Evolutionary conservation across 2,329 filamentous ascomycete species (phyloP), one percentile per base, ranked within the genome.

Genomic region (Tothia fuscella): DNA sequence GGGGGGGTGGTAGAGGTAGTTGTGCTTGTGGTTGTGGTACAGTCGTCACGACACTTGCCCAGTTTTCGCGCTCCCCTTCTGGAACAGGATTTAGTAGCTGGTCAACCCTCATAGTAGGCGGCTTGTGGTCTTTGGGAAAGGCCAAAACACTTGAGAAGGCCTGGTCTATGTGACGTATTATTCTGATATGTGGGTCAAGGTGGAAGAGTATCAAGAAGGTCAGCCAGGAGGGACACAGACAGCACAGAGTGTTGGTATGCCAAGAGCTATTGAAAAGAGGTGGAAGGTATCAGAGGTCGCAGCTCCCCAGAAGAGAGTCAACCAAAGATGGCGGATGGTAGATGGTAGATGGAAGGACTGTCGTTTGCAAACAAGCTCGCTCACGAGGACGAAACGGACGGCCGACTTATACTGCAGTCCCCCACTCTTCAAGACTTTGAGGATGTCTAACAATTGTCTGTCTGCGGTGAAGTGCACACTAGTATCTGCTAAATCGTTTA

Each of bases 51-150:
- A 9, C 10, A 12, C 10, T 17, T 35, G 16, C 17, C 32, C 10
- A 12, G 9, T 17, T 16, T 16, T 9, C 16, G 10, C 10, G 10
- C 32, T 38, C 7, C 35, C 26, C 35, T 22, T 6, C 13, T 6
- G 37, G 22, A 22, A 31, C 21, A 21, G 41, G 41, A 33, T 43
- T 43, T 13, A 43, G 41, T n/a, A 43, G 33, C 16, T 43, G 32
- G 28, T 43, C 32, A 19, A 43, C 34, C 32, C 38, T 43, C 41
- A 43, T 43, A 24, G 10, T 38, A 16, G n/a, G n/a, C n/a, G n/a
- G n/a, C n/a, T n/a, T n/a, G n/a, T n/a, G n/a, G n/a, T n/a, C n/a
- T n/a, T n/a, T n/a, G n/a, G n/a, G n/a, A n/a, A n/a, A n/a, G n/a
- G n/a, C n/a, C n/a, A n/a, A n/a, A n/a, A n/a, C n/a, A n/a, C n/a